Base-by-base conservation (phyloP, 2,329 filamentous ascomycete genomes). In the Alternaria viburni region DNA sequence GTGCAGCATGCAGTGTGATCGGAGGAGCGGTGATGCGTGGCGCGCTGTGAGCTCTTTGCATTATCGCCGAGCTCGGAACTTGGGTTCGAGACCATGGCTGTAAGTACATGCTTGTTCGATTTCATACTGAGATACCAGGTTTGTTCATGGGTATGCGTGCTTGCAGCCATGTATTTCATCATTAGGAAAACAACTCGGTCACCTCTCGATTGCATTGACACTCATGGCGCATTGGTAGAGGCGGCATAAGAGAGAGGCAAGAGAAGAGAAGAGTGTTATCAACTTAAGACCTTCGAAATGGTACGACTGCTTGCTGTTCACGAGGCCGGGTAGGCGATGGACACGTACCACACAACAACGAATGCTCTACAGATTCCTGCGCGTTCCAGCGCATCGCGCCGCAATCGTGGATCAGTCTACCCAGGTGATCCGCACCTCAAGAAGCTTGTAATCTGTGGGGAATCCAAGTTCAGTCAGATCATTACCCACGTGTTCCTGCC, bases 1-100 rank as follows among this genome's bases (percentile, higher is more conserved):
- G 30, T 54, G 57, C 57, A 59, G 15, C 26, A 45, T 54, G 57
- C 57, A 54, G 57, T 21, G 32, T 51, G 49, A 19, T 59, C n/a
- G 32, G 19, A 30, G 19, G 28, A 45, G 26, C 26, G 47, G 49
- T 51, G 23, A 32, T 46, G 47, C 49, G 49, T 45, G 41, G 49
- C 57, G 41, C 49, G 19, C 49, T 41, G 49, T 52, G 49, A 52
- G 49, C 49, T 23, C 49, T 52, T 36, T 41, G 49, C 49, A n/a
- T 41, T 25, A 25, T 52, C 49, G 49, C 49, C 49, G 30, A 52
- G 49, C 28, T 13, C 49, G 30, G 30, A 52, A 52, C 19, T n/a
- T 25, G 15, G 19, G 8, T 52, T 52, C 19, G 21, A 4, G 30
- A 52, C 12, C 49, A 1, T 15, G 19, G 9, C 4, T 41, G 30